phyloP scores from a whole-genome alignment of 345 rosid genomes.

The Cardamine chenopodiifolia region DNA sequence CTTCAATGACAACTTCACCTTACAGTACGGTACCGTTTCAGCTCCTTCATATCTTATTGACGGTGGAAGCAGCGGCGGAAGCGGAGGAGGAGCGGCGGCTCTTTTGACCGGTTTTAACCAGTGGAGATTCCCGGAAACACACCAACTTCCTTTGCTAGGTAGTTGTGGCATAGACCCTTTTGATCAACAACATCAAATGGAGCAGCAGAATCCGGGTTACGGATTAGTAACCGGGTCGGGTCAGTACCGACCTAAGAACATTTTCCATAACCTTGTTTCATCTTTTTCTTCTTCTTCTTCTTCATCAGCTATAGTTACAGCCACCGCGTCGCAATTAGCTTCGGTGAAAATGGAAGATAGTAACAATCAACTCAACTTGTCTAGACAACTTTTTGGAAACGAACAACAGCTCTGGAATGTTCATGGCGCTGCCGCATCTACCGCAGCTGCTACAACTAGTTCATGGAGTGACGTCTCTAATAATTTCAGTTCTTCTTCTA shows the following conservation, averaged over 20 bases:
- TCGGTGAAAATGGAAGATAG: slow-evolving; percentile 47
- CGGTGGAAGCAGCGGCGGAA: slow-evolving; percentile 34
- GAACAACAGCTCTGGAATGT: slow-evolving; percentile 44
- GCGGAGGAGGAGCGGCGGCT: slow-evolving; percentile 33
- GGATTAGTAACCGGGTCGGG: slow-evolving; percentile 41
- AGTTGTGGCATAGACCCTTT: slow-evolving; percentile 33
- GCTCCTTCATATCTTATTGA: slow-evolving; percentile 37
- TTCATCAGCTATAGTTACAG: slow-evolving; percentile 42
- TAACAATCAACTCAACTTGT: slow-evolving; percentile 40
- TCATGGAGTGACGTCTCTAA: slow-evolving; percentile 48
- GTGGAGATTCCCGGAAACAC: slow-evolving; percentile 34
- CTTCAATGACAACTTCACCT: slow-evolving; percentile 42
- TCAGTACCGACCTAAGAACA: slow-evolving; percentile 43
- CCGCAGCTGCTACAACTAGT: slow-evolving; percentile 35
- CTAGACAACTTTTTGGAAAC: slow-evolving; percentile 40
- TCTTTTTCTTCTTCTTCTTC: slow-evolving; percentile 42
- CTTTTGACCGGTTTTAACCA: slow-evolving; percentile 43
- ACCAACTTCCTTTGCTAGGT: slow-evolving; percentile 33
- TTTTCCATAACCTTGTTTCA: slow-evolving; percentile 34
- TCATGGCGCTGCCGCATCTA: slow-evolving; percentile 33
- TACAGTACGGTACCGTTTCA: slow-evolving; percentile 44
- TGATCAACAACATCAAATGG: slow-evolving; percentile 39
- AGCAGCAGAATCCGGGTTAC: slow-evolving; percentile 38
- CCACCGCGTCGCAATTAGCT: slow-evolving; percentile 36
- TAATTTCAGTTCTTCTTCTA: slow-evolving; percentile 45